Conservation (phyloP, 192 early-diverging fungal genomes). For the Lobosporangium transversale region DNA sequence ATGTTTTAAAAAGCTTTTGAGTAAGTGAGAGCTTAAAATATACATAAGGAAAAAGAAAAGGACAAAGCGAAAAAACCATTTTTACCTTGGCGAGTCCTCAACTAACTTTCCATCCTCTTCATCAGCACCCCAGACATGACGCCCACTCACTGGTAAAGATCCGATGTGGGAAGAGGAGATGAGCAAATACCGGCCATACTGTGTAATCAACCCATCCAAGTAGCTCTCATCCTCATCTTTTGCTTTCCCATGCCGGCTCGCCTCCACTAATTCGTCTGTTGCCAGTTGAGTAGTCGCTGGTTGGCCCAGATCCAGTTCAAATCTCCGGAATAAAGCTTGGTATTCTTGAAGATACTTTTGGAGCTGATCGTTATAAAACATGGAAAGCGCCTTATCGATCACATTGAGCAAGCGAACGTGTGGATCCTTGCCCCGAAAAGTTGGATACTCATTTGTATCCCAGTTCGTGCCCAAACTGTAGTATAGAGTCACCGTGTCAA, state of each 20-base stretch:
- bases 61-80: background rate
- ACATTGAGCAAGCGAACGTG: constrained; percentile 19
- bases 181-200: constrained; percentile 44
- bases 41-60: background rate
- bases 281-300: constrained; percentile 5
- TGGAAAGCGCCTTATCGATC: constrained; percentile 16
- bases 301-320: constrained; percentile 17
- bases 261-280: constrained; percentile 31
- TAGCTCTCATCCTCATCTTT: constrained; percentile 15
- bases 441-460: constrained; percentile 13
- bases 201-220: constrained; percentile 28
- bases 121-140: constrained; percentile 8
- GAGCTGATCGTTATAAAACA: constrained; percentile 27
- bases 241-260: background rate
- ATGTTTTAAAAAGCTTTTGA: background rate
- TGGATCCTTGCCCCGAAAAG: constrained; percentile 34
- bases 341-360: constrained; percentile 35
- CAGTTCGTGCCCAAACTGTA: constrained; percentile 32
- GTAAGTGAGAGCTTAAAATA: background rate
- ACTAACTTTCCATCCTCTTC: background rate
- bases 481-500: constrained; percentile 32
- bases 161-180: constrained; percentile 41
- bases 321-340: constrained; percentile 12
- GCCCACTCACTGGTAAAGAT: constrained; percentile 40
- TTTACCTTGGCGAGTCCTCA: constrained; percentile 15